Base-by-base conservation (phyloP, 768 basidiomycete species). In the Coprinellus micaceus region DNA sequence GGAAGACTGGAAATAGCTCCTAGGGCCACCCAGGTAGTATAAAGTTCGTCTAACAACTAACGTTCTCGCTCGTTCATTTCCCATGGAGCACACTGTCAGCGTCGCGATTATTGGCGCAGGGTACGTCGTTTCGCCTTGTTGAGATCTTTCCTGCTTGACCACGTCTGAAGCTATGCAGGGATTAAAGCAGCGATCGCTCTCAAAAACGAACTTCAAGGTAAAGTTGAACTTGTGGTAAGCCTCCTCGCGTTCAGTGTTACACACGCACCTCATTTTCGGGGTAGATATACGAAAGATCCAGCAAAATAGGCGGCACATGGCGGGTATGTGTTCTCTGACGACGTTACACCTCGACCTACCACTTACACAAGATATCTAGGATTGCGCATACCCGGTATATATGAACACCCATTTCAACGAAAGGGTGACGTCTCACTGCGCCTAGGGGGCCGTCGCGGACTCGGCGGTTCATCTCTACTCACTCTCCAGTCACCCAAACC, bases 61-160 rank as follows among this genome's bases (percentile, higher is more conserved):
- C 9, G 17, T 37, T 37, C 36, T 37, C 36, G 9, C 47, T 30
- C n/a, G 15, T 21, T 26, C 29, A 3, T 12, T 13, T 24, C 10
- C 11, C 4, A 48, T 48, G 47, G 47, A 48, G 15, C 25, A 48
- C 21, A n/a, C 2, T 13, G 28, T 48, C 25, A 25, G 26, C 21
- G 47, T 48, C 17, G 28, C 47, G 11, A 48, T 48, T 21, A 28
- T 48, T 15, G 47, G 47, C n/a, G 47, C 47, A 48, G 47, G 47
- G 47, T 48, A 19, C n/a, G 47, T 43, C n/a, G 7, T 28, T 28
- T 48, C 11, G 29, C 21, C 47, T n/a, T 9, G 26, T 5, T 29
- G 15, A 28, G 29, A 30, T 15, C 11, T 19, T 45, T 26, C n/a
- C 47, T 48, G 15, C 9, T 46, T 25, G 25, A 33, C 7, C 33